These are phyloP conservation scores for Geotrichum restrictum DNA, from an alignment of 1,139 yeast species.

Conservation along the genomic window DNA sequence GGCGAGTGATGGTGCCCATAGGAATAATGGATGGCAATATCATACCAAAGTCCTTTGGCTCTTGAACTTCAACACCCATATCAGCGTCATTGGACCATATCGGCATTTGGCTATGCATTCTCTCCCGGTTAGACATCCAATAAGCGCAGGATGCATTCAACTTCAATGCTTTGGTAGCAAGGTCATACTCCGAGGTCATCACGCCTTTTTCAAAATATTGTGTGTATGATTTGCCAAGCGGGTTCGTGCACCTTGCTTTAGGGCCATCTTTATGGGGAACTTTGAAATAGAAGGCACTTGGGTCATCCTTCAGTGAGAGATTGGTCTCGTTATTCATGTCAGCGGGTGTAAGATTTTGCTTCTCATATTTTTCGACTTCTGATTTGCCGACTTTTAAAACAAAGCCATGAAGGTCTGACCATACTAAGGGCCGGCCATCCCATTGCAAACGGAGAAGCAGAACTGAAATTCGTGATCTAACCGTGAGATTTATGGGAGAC, in stretches of 20 bases:
- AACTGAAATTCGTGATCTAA: conserved; percentile 74
- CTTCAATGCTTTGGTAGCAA: conserved; percentile 73
- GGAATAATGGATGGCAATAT: conserved; percentile 80
- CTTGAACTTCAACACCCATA: conserved; percentile 35
- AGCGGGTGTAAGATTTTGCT: conserved; percentile 51
- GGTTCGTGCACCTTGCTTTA: conserved; percentile 64
- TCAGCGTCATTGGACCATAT: conserved; percentile 47
- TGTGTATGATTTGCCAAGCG: conserved; percentile 73
- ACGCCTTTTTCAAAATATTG: conserved; percentile 70
- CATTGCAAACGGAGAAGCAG: conserved; percentile 71
- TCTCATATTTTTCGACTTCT: conserved; percentile 43
- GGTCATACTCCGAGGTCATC: conserved; percentile 63
- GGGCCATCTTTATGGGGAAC: conserved; percentile 94
- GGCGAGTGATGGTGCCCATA: conserved; percentile 94
- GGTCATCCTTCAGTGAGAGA: conserved; percentile 28
- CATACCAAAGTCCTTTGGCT: conserved; percentile 53
- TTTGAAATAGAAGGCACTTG: conserved; percentile 46
- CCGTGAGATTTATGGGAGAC: conserved; percentile 54
- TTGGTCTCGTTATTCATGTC: conserved; percentile 40
- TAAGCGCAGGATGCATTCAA: conserved; percentile 80
- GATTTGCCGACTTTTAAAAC: conserved; percentile 59
- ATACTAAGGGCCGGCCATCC: conserved; percentile 78
- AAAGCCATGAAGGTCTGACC: conserved; percentile 86
- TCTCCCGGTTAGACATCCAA: conserved; percentile 87
- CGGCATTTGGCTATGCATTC: conserved; percentile 82